These are phyloP conservation scores for Paramyrothecium sp. DNA, from an alignment of 2,329 filamentous ascomycete genomes.

Conservation along the genomic window DNA sequence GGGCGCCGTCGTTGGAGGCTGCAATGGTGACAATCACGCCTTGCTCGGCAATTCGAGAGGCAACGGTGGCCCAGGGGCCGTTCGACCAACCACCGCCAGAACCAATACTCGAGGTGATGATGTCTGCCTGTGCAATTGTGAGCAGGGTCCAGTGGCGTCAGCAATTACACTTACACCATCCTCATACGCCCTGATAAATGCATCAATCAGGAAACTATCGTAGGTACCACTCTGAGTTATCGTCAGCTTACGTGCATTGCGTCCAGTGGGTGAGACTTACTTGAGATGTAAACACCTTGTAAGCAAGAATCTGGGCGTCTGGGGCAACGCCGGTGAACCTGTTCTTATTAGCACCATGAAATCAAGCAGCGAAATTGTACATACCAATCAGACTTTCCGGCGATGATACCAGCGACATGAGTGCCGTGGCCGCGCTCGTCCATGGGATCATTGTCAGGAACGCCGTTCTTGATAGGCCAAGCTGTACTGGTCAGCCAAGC, in stretches of 20 bases:
- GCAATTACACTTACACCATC: slow-evolving; percentile 13
- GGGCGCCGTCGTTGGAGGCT: slow-evolving; percentile 40
- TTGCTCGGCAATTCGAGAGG: slow-evolving; percentile 32
- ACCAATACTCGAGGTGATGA: slow-evolving; percentile 32
- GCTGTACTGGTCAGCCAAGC: not conserved
- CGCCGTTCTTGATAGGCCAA: not conserved
- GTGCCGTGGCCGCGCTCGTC: slow-evolving; percentile 25
- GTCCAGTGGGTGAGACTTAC: not conserved
- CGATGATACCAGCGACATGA: slow-evolving; percentile 28
- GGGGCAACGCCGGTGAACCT: slow-evolving; percentile 23
- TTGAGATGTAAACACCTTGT: slow-evolving; percentile 21
- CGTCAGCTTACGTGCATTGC: not conserved
- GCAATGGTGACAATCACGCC: slow-evolving; percentile 42
- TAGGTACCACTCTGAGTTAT: slow-evolving; percentile 3
- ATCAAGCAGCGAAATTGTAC: not conserved
- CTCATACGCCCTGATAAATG: slow-evolving; percentile 31
- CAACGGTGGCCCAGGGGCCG: slow-evolving; percentile 28
- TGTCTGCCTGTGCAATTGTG: slow-evolving; percentile 21
- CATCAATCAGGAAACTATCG: slow-evolving; percentile 25
- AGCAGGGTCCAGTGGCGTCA: slow-evolving; percentile 23
- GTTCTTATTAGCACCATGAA: not conserved
- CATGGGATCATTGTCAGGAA: slow-evolving; percentile 21
- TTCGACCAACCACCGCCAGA: slow-evolving; percentile 21
- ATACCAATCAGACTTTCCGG: slow-evolving; percentile 14
- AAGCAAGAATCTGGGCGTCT: slow-evolving; percentile 20